Base-by-base conservation (phyloP, 2,329 filamentous ascomycete genomes). In the Pestalotiopsis sp. region DNA sequence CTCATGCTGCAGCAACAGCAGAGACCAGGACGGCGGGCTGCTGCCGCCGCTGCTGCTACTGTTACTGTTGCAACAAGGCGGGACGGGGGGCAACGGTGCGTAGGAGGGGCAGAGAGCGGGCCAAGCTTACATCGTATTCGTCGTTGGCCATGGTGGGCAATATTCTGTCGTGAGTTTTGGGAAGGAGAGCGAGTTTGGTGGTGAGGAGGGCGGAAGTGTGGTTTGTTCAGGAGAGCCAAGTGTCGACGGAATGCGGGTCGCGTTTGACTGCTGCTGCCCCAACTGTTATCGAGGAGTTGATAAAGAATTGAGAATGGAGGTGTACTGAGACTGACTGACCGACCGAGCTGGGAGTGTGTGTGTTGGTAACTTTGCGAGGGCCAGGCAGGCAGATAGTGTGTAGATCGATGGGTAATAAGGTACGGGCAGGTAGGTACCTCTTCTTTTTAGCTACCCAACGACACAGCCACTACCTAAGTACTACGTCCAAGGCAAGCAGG, bases 71-170 rank as follows among this genome's bases (percentile, higher is more conserved):
- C n/a, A 41, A 66, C 69, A 52, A 67, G 65, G 71, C 71, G 69
- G 68, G 67, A 71, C 67, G 69, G 71, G 72, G 70, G 68, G 71
- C 67, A 73, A 39, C 31, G 36, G 31, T 36, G 59, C 59, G 59
- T 69, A 72, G 72, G 72, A 75, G 73, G 70, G 73, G 70, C 68
- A 72, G 67, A 60, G 68, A 81, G 66, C 63, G 41, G 63, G 52
- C 31, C 60, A 68, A 64, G 85, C 94, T 88, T 87, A 98, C 95
- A 92, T 99, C 96, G 87, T 99, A 99, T 88, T 99, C 96, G 90
- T 99, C 96, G 91, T 98, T 99, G 80, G 95, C 96, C 96, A 98
- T 99, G 84, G 77, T 87, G 86, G 82, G 73, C 74, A 71, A 73
- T 36, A 9, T 74, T 67, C 68, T 57, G 68, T 25, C 36, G 57